Evolutionary conservation across 805 yeast species (phyloP).

Genomic region (Saccharomycopsis malanga): DNA sequence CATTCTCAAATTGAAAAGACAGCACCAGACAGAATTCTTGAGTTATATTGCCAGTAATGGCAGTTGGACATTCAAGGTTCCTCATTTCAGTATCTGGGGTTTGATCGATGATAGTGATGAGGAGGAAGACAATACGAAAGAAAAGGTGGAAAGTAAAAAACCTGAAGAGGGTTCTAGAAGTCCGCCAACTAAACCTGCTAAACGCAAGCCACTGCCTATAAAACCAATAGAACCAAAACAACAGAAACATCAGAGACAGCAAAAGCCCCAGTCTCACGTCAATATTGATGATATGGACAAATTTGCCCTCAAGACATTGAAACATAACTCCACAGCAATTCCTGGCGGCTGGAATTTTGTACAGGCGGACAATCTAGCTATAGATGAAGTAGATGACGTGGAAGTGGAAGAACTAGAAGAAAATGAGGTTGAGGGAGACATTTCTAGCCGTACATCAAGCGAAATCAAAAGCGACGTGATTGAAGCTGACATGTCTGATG

Average conservation of each 20-base stretch:
- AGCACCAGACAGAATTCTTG: slow-evolving; percentile 69
- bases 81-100: slow-evolving; percentile 96
- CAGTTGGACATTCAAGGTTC: slow-evolving; percentile 72
- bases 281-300: slow-evolving; percentile 22
- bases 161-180: not conserved
- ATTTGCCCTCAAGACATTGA: slow-evolving; percentile 29
- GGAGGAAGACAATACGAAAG: slow-evolving; percentile 38
- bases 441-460: too few relatives aligned
- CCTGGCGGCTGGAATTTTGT: slow-evolving; percentile 31
- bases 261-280: too few relatives aligned
- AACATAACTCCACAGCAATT: slow-evolving; percentile 17
- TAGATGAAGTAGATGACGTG: not conserved
- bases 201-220: too few relatives aligned
- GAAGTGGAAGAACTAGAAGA: not conserved
- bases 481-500: not conserved
- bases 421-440: not conserved
- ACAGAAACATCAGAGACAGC: too few relatives aligned
- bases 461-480: too few relatives aligned
- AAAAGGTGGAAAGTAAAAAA: not conserved
- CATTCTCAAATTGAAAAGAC: slow-evolving; percentile 43
- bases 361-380: not conserved
- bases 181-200: not conserved
- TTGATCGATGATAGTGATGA: slow-evolving; percentile 59
- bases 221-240: not conserved
- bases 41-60: slow-evolving; percentile 73